Evolutionary conservation across 257 asterid genomes (phyloP), one percentile per base, ranked within the genome.

Genomic region (Orobanche coerulescens): DNA sequence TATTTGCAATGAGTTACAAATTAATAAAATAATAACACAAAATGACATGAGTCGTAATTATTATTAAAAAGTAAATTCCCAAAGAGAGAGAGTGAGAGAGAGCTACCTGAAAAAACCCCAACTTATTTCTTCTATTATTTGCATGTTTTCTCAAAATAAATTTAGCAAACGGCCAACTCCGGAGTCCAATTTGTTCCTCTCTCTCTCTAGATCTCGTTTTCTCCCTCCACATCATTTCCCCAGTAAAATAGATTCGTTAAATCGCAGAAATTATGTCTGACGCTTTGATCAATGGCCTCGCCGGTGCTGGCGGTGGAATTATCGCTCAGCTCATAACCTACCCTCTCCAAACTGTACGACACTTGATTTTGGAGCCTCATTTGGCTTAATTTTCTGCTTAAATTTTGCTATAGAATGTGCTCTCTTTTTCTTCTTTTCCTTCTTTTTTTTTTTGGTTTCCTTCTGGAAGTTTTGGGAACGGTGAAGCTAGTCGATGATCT

Each of bases 231-330:
- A 49, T 62, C 66, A 11, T 33, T 68, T 54, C 52, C 67, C 70
- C 66, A 31, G 40, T 40, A n/a, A 28, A 63, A 19, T 11, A 9
- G 39, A 42, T 37, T 54, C 20, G 37, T 53, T 16, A 24, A 52
- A 30, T 42, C 52, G 18, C 23, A 3, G 44, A 65, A 63, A 58
- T 39, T 31, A 92, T 92, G 98, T 88, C 96, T 12, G 96, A 92
- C 75, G 98, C 98, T 66, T 72, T 92, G 90, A 92, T 92, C 80
- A 85, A 84, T 65, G 96, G 96, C 48, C 85, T 92, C 69, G 87
- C 98, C 80, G 98, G 98, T 1, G 96, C 96, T 76, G 98, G 98
- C 37, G 96, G 94, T 4, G 98, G 98, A 26, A 82, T 84, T 53
- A 86, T 92, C 40, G 98, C 98, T 67, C 95, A 88, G 73, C 95